Conservation (phyloP, 2,329 filamentous ascomycete genomes). For the Colletotrichum trifolii region DNA sequence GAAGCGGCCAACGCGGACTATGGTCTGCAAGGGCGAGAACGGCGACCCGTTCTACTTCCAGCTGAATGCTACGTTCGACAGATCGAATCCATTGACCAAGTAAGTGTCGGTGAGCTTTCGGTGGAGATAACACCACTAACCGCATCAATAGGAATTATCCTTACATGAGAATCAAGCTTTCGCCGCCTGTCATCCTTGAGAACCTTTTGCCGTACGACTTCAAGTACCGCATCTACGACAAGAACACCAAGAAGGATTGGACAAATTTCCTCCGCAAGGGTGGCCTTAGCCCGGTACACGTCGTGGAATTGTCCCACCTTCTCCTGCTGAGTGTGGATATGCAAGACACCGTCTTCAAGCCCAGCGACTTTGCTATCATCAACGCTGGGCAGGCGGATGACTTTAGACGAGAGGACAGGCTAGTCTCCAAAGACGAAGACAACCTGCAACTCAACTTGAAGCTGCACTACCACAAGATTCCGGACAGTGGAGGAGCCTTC, state of each 20-base stretch:
- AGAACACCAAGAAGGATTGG: slow-evolving; percentile 98
- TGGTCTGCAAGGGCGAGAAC: slow-evolving; percentile 88
- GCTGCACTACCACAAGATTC: slow-evolving; percentile 90
- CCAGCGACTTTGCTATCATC: slow-evolving; percentile 97
- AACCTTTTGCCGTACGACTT: slow-evolving; percentile 97
- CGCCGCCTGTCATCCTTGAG: slow-evolving; percentile 92
- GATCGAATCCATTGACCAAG: slow-evolving; percentile 82
- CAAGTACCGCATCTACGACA: slow-evolving; percentile 99
- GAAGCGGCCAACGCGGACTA: slow-evolving; percentile 83
- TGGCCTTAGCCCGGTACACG: slow-evolving; percentile 95
- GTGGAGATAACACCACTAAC: slow-evolving; percentile 44
- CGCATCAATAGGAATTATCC: slow-evolving; percentile 75
- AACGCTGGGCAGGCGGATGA: slow-evolving; percentile 90
- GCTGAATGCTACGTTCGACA: slow-evolving; percentile 86
- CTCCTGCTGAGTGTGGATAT: slow-evolving; percentile 93
- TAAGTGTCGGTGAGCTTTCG: slow-evolving; percentile 51
- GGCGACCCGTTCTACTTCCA: slow-evolving; percentile 97
- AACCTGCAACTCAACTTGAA: slow-evolving; percentile 83
- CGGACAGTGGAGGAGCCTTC: slow-evolving; percentile 94
- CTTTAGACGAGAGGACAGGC: slow-evolving; percentile 82
- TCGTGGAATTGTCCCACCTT: slow-evolving; percentile 94
- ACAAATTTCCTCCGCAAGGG: slow-evolving; percentile 97
- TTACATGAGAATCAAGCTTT: slow-evolving; percentile 92
- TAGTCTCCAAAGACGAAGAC: slow-evolving; percentile 87
- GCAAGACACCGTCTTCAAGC: slow-evolving; percentile 94